Evolutionary conservation across 2,329 filamentous ascomycete species (phyloP), one percentile per base, ranked within the genome.

Genomic region (Colletotrichum tamarilloi): DNA sequence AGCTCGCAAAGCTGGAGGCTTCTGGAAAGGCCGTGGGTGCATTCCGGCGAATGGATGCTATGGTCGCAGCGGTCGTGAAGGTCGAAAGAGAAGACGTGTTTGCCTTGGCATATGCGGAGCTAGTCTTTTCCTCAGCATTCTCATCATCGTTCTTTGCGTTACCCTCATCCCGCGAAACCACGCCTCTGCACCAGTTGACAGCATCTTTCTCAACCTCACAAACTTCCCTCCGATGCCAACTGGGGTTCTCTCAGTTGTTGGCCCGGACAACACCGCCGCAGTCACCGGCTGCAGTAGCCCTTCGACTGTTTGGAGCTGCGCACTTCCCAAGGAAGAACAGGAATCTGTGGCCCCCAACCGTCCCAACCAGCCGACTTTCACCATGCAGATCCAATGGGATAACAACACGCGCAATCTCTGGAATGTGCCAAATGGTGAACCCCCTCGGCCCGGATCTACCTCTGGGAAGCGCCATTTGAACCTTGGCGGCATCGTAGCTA

Each of bases 221-320:
- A 91, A 92, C 63, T 98, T 94, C 76, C 95, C 95, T 22, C 93
- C 95, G 0, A 94, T 98, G 78, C 94, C 94, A 1, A 96, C 94
- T 0, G 96, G 95, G 0, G 88, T 96, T 22, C 88, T 94, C 74
- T 97, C 94, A 0, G 88, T 98, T 19, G 90, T 93, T 19, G 93
- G 92, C 5, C 91, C 95, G 0, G 89, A 94, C 76, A 91, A 93
- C 62, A 88, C 89, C 0, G 84, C 88, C 2, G 84, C 90, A n/a
- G 88, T 90, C 67, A 90, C 89, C 26, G 90, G 89, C 7, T 98
- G 95, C 77, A 91, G 95, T 4, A 85, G 87, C 8, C 93, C 93
- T 0, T 86, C 90, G 11, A 94, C 93, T 0, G 82, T 97, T 67
- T 98, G 95, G 95, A 97, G 93, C 79, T 98, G 95, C 81, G 89